A percentile compares a stretch with the other conserved stretches of the same genome.
phyloP scores from a whole-genome alignment of 495 filamentous ascomycete species.

The Penicillium angulare region DNA sequence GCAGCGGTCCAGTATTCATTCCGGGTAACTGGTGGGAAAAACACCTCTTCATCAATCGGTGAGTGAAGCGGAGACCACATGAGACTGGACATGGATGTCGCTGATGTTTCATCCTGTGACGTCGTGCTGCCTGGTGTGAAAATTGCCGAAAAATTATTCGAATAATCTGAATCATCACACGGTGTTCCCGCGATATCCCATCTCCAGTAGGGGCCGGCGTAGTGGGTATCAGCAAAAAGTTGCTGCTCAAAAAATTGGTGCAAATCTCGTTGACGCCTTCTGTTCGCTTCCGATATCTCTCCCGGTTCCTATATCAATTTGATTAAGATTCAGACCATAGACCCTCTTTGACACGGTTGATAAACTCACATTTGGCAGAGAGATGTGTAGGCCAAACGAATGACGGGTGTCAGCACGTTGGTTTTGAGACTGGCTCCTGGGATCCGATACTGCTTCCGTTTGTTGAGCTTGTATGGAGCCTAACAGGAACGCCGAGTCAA shows the following conservation, averaged over 20 bases:
- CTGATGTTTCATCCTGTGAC: slow-evolving; percentile 17
- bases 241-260: neutral
- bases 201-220: neutral
- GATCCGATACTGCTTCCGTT: no score
- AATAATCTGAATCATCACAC: neutral
- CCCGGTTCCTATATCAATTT: neutral
- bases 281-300: neutral
- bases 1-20: slow-evolving; percentile 37
- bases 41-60: slow-evolving; percentile 24
- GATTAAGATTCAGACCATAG: neutral
- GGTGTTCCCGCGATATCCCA: neutral
- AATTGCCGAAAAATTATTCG: no score
- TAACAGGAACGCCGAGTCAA: no score
- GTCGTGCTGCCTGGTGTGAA: neutral
- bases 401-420: neutral
- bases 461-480: no score
- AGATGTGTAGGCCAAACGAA: slow-evolving; percentile 22
- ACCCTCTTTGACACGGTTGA: neutral
- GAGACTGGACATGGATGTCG: slow-evolving; percentile 15
- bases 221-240: neutral
- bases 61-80: slow-evolving; percentile 27
- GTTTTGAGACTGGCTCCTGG: neutral
- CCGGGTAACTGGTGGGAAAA: slow-evolving; percentile 17
- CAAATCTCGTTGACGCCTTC: neutral
- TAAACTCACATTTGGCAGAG: slow-evolving; percentile 9